Evolutionary conservation across 169 alveolate species (phyloP).

Genomic region (Cryptosporidium ryanae): DNA sequence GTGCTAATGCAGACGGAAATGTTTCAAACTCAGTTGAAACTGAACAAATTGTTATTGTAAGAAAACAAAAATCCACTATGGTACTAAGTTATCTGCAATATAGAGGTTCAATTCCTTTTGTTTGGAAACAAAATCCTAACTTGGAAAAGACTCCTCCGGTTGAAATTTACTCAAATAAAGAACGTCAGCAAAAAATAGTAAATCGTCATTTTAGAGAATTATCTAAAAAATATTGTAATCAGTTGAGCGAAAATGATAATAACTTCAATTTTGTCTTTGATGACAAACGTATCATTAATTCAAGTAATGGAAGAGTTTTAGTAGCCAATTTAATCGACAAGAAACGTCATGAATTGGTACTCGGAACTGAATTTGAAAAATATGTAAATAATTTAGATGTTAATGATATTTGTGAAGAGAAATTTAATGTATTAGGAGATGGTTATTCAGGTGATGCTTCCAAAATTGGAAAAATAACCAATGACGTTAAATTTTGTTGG

Average conservation of each 20-base stretch:
- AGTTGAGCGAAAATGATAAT: constrained; percentile 2
- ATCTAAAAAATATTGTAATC: constrained; percentile 46
- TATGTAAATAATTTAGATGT: constrained; percentile 62
- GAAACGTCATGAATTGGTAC: constrained; percentile 82
- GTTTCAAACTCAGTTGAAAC: constrained; percentile 95
- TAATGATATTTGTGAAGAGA: constrained; percentile 20
- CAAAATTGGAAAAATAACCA: not conserved
- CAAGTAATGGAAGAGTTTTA: constrained; percentile 80
- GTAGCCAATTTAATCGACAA: constrained; percentile 89
- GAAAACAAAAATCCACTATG: constrained; percentile 78
- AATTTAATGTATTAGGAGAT: not conserved
- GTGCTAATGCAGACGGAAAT: constrained; percentile 88
- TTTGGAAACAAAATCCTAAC: constrained; percentile 91
- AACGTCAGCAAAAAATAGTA: constrained; percentile 74
- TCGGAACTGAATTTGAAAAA: constrained; percentile 78
- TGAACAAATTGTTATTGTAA: constrained; percentile 91
- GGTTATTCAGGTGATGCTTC: not conserved
- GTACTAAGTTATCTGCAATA: constrained; percentile 90
- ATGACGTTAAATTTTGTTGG: constrained; percentile 85
- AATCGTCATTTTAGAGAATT: constrained; percentile 82
- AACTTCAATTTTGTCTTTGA: not conserved
- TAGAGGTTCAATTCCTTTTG: constrained; percentile 96
- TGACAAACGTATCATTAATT: not conserved
- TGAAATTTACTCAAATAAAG: constrained; percentile 78
- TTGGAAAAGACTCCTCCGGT: constrained; percentile 86